Evolutionary conservation across 345 rosid genomes (phyloP).

Genomic region (Populus tremula): DNA sequence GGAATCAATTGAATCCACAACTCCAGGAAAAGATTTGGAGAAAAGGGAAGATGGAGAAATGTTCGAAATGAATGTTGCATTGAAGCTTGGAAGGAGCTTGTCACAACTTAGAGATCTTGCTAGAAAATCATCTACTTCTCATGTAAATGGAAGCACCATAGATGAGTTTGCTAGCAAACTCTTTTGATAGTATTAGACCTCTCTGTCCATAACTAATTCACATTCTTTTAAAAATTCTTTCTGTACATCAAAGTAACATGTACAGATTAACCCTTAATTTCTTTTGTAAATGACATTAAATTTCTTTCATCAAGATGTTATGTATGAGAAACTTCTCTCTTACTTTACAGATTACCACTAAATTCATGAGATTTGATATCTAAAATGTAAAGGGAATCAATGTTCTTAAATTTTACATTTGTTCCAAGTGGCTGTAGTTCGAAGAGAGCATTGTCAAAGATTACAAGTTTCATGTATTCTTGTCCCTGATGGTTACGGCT

Average conservation of each 20-base stretch:
- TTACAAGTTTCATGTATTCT: not conserved
- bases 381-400: not conserved
- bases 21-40: conserved; percentile 18
- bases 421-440: not conserved
- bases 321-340: not conserved
- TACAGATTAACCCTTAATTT: not conserved
- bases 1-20: conserved; percentile 27
- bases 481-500: not conserved
- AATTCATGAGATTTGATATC: not conserved
- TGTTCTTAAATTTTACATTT: not conserved
- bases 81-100: conserved; percentile 50
- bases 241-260: not conserved
- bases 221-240: not conserved
- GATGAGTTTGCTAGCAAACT: conserved; percentile 52
- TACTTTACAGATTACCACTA: not conserved
- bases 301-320: not conserved
- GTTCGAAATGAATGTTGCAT: conserved; percentile 40
- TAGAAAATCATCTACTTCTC: conserved; percentile 17
- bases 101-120: conserved; percentile 46
- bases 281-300: not conserved
- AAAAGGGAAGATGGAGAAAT: conserved; percentile 40
- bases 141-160: conserved; percentile 5
- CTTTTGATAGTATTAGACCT: conserved; percentile 11
- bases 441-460: not conserved
- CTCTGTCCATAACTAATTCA: not conserved